A percentile compares a stretch with the other conserved stretches of the same genome.
Conservation (phyloP, 768 basidiomycete species). For the Inosperma sp. region DNA sequence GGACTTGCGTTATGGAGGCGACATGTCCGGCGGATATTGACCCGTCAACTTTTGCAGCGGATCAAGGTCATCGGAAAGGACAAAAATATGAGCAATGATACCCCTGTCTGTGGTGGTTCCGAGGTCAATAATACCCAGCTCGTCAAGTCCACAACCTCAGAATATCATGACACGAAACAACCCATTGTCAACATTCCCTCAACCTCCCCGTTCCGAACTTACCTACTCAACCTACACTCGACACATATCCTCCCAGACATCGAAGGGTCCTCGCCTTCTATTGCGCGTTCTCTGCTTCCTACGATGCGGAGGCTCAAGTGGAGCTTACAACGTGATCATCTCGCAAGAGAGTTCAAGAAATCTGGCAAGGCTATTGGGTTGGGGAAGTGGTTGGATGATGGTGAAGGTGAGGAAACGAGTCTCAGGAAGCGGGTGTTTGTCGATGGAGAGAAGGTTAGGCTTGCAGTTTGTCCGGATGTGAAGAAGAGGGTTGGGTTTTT, state of each 20-base stretch:
- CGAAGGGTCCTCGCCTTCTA: constrained; percentile 49
- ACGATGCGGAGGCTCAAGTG: constrained; percentile 66
- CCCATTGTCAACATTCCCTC: too few species aligned
- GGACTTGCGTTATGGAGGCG: constrained; percentile 49
- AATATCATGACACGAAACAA: too few species aligned
- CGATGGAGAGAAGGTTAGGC: constrained; percentile 61
- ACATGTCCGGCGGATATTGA: constrained; percentile 49
- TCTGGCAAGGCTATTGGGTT: constrained; percentile 25
- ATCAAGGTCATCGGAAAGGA: not conserved
- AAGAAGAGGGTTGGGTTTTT: constrained; percentile 56
- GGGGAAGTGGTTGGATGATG: constrained; percentile 44
- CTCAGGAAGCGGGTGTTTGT: constrained; percentile 46
- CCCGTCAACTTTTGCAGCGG: constrained; percentile 50
- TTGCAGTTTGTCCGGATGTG: constrained; percentile 65
- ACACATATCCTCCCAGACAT: constrained; percentile 59
- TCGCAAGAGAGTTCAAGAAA: constrained; percentile 55
- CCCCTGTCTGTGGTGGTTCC: too few species aligned
- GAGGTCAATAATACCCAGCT: too few species aligned
- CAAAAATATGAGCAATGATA: not conserved
- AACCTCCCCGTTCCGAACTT: constrained; percentile 34
- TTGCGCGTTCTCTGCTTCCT: constrained; percentile 61
- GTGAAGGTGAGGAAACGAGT: constrained; percentile 40
- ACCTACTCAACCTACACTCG: constrained; percentile 33
- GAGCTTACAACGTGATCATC: constrained; percentile 58
- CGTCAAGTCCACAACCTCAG: too few species aligned